Conservation (phyloP, 2,329 filamentous ascomycete species). For the Fusarium staphyleae region DNA sequence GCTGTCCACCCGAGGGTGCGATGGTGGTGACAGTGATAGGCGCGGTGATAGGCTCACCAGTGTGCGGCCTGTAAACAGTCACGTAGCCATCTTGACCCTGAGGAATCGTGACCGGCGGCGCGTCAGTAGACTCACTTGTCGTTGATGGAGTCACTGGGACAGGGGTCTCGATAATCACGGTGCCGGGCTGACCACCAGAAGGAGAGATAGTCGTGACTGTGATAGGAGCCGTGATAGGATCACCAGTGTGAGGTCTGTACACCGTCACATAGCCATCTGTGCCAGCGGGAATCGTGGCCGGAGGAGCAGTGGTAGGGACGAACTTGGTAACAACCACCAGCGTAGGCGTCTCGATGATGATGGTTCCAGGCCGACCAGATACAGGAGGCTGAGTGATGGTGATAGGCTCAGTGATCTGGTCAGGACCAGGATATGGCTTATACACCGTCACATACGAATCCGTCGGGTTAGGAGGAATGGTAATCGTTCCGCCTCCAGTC, state of each 20-base stretch:
- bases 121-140: constrained; percentile 1
- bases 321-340: neutral
- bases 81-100: constrained; percentile 27
- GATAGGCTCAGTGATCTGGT: neutral
- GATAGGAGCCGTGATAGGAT: constrained; percentile 24
- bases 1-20: constrained; percentile 17
- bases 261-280: constrained; percentile 8
- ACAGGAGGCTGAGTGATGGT: neutral
- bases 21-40: constrained; percentile 24
- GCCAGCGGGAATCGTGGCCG: neutral
- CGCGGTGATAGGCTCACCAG: constrained; percentile 19
- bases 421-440: neutral
- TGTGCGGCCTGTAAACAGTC: constrained; percentile 23
- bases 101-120: constrained; percentile 18
- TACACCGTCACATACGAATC: constrained; percentile 24
- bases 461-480: neutral
- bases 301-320: neutral
- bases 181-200: constrained; percentile 26
- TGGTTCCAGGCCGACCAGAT: neutral
- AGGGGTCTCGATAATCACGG: constrained; percentile 27
- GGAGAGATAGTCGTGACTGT: constrained; percentile 24
- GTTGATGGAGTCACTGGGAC: neutral
- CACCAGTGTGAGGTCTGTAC: constrained; percentile 29
- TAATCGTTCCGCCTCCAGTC: neutral
- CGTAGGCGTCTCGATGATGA: neutral